A percentile compares a stretch with the other conserved stretches of the same genome.
Evolutionary conservation across 768 basidiomycete genomes (phyloP).

Genomic region (Ephemerocybe angulata): DNA sequence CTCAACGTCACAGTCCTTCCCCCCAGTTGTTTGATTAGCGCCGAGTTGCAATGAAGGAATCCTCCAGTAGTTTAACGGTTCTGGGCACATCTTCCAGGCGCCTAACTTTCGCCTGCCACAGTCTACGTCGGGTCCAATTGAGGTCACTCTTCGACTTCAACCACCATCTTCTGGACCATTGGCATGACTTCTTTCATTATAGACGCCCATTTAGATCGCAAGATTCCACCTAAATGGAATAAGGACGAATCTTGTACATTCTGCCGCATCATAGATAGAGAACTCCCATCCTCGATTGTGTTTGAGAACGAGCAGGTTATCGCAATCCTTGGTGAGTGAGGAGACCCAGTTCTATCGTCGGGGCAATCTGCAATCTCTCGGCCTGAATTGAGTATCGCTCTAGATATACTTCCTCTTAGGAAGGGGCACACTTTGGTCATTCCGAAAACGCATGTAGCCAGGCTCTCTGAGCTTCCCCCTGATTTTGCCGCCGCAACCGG

Average conservation of each 20-base stretch:
- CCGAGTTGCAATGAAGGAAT: no score
- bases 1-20: no score
- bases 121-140: neutral
- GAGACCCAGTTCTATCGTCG: neutral
- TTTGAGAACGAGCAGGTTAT: constrained; percentile 63
- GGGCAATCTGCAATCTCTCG: neutral
- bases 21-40: no score
- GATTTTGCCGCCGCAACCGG: constrained; percentile 59
- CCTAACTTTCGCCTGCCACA: constrained; percentile 1
- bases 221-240: constrained; percentile 46
- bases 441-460: constrained; percentile 59
- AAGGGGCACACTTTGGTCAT: constrained; percentile 68
- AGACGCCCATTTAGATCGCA: constrained; percentile 51
- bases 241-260: constrained; percentile 52
- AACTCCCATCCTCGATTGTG: constrained; percentile 44
- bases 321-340: constrained; percentile 55
- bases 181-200: constrained; percentile 75
- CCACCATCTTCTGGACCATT: neutral
- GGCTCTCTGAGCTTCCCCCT: constrained; percentile 61
- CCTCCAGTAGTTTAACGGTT: no score
- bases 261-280: constrained; percentile 58
- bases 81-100: no score
- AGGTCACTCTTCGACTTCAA: neutral
- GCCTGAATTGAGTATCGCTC: neutral
- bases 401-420: constrained; percentile 68